Evolutionary conservation across 2,329 filamentous ascomycete genomes (phyloP), one percentile per base, ranked within the genome.

Genomic region (Aspergillus sp.): DNA sequence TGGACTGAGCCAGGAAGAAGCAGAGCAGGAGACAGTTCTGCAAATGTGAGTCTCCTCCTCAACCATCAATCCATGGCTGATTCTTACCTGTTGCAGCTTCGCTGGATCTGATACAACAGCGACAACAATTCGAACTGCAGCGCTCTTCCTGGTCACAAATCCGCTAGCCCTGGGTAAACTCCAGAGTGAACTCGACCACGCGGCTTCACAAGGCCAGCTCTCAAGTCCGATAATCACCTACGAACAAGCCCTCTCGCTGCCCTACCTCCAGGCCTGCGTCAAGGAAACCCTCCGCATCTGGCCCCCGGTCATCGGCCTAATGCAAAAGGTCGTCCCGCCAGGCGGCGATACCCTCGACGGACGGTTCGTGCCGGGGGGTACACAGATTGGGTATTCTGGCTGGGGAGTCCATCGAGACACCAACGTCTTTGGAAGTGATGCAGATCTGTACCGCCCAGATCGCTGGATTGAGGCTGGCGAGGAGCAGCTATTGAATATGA

Each of bases 101-200:
- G 49, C 49, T 13, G 49, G 49, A 13, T 42, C 49, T 2, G 49
- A 52, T 9, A 52, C 38, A 34, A 52, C 49, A 18, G 36, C 49
- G 11, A 42, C 49, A 4, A 42, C 39, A 9, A 52, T 52, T 17
- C 49, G 49, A 7, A 42, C 49, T 4, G 39, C 49, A 8, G 11
- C 41, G 2, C 24, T 52, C 6, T 42, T 30, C 39, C 13, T 52
- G 5, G 44, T 52, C 7, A 43, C 49, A 17, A 43, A 41, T 18
- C 49, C 49, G 2, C 5, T 13, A 3, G 49, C 43, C 24, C 26
- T 42, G 1, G 15, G 2, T 0, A 52, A 43, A 32, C 49, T 52
- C 22, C 38, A 44, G 15, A 2, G 3, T 5, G 49, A 52, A 42
- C 38, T 52, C 39, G 26, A 30, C 4, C 8, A 13, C 4, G 39